Percentiles rank a stretch among this genome's conserved stretches.
Conservation (phyloP, 441 rosid genomes). For the Syzygium syzygioides region DNA sequence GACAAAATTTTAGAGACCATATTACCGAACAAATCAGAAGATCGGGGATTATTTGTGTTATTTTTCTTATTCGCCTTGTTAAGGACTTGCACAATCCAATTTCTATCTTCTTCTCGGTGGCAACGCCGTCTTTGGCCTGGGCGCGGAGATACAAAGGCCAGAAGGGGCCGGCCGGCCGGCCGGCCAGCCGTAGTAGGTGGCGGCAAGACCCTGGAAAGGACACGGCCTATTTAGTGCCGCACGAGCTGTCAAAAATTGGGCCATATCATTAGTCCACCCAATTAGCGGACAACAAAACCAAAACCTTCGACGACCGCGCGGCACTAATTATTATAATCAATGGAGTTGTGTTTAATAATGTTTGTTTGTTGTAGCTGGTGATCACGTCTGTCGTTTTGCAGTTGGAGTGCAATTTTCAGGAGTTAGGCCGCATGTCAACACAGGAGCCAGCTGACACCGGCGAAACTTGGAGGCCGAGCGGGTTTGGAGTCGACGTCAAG, state of each 20-base stretch:
- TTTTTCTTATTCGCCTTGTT: too few species aligned
- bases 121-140: accelerated
- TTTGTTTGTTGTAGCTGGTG: neutral
- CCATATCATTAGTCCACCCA: neutral
- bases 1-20: too few species aligned
- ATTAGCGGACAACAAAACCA: neutral
- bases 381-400: neutral
- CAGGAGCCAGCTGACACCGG: neutral
- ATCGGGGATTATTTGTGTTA: too few species aligned
- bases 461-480: neutral
- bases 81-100: neutral
- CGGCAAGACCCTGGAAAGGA: neutral
- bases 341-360: neutral
- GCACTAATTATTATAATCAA: neutral
- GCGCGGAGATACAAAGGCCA: neutral
- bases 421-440: neutral
- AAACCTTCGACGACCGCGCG: neutral
- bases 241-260: neutral
- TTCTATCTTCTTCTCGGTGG: neutral
- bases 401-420: neutral
- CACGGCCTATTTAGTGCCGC: neutral
- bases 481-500: neutral
- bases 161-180: neutral
- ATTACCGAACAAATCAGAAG: too few species aligned
- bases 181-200: neutral